Evolutionary conservation across 371 early-diverging fungal genomes (phyloP).

Genomic region (Dichotomocladium elegans): DNA sequence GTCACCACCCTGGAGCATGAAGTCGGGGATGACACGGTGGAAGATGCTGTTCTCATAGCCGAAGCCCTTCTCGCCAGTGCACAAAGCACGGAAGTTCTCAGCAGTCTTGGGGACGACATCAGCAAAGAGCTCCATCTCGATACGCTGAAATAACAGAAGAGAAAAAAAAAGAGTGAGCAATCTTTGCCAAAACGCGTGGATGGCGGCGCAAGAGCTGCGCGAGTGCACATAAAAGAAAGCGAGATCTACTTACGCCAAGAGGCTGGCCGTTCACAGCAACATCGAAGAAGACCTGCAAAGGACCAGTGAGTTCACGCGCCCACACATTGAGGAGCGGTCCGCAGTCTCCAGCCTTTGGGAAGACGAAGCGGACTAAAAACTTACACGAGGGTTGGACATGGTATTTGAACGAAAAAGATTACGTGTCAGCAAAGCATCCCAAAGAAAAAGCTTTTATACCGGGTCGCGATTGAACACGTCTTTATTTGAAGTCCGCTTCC

Average conservation of each 20-base stretch:
- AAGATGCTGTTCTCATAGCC: constrained; percentile 89
- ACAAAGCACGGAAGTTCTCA: constrained; percentile 94
- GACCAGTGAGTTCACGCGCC: too few species aligned
- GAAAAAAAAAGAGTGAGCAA: constrained; percentile 5
- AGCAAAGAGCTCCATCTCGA: constrained; percentile 69
- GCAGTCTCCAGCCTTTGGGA: too few species aligned
- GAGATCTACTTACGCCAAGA: constrained; percentile 52
- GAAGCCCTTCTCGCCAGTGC: constrained; percentile 70
- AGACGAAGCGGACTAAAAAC: too few species aligned
- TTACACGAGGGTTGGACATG: constrained; percentile 21
- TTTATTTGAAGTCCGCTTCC: too few species aligned
- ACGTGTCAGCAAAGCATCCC: too few species aligned
- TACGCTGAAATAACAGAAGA: constrained; percentile 35
- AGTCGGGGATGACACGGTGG: constrained; percentile 92
- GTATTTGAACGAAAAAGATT: background rate
- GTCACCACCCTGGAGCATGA: constrained; percentile 99
- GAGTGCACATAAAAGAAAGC: too few species aligned
- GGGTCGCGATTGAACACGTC: too few species aligned
- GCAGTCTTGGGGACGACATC: constrained; percentile 96
- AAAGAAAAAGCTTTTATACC: too few species aligned
- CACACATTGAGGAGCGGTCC: too few species aligned
- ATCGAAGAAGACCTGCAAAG: constrained; percentile 64
- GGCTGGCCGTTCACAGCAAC: constrained; percentile 49
- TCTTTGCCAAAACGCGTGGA: background rate
- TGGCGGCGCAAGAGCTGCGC: too few species aligned